phyloP scores from a whole-genome alignment of 2,329 filamentous ascomycete species.

The Escovopsis weberi region DNA sequence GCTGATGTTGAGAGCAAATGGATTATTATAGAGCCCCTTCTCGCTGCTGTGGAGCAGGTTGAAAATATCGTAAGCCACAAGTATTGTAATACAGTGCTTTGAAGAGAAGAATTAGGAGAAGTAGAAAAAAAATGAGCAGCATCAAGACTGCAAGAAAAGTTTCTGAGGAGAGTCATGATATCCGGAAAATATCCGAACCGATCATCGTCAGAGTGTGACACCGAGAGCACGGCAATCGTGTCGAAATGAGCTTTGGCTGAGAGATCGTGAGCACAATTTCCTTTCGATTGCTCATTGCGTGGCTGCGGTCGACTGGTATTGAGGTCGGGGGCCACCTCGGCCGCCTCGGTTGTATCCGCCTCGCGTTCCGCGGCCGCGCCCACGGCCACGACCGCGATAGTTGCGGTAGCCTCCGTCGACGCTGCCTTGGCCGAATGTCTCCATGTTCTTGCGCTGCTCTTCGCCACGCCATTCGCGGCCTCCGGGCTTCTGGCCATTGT shows the following conservation, averaged over 20 bases:
- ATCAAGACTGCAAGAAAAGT: too few relatives aligned
- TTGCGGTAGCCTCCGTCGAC: slow-evolving; percentile 70
- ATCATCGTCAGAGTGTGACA: not conserved
- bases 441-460: slow-evolving; percentile 89
- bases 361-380: slow-evolving; percentile 41
- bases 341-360: slow-evolving; percentile 26
- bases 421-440: slow-evolving; percentile 94
- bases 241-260: not conserved
- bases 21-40: slow-evolving; percentile 1
- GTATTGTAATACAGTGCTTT: slow-evolving; percentile 16
- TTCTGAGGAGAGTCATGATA: too few relatives aligned
- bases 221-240: not conserved
- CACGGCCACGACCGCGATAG: slow-evolving; percentile 67
- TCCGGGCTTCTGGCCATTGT: slow-evolving; percentile 50
- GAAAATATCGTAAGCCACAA: slow-evolving; percentile 6
- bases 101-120: slow-evolving; percentile 1
- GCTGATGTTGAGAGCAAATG: slow-evolving; percentile 6
- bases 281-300: slow-evolving; percentile 6
- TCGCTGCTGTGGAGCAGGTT: not conserved
- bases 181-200: too few relatives aligned
- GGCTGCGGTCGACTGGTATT: slow-evolving; percentile 15
- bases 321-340: slow-evolving; percentile 21
- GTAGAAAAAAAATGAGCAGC: not conserved
- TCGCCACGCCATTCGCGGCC: slow-evolving; percentile 83
- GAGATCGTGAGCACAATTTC: not conserved